A percentile compares a stretch with the other conserved stretches of the same genome.
These are phyloP conservation scores for Trypanosoma theileri DNA, from an alignment of 208 protist genomes.

Conservation along the genomic window DNA sequence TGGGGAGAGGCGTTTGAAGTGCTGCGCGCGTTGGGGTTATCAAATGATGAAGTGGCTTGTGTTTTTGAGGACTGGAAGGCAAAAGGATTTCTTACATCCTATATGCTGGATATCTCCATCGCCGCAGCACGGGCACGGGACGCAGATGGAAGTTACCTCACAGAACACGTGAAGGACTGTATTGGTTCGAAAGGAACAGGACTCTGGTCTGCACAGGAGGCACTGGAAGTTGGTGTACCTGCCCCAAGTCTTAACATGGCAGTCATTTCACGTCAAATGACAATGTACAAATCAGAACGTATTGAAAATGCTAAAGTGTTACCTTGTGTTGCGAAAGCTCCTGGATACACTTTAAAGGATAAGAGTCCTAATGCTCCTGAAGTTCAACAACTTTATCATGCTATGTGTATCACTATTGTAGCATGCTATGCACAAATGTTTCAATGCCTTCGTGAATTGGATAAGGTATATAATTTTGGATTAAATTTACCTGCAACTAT, in stretches of 20 bases:
- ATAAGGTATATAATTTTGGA: constrained; percentile 87
- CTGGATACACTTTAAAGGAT: constrained; percentile 34
- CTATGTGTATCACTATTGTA: constrained; percentile 81
- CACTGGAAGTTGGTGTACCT: constrained; percentile 91
- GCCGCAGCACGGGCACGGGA: constrained; percentile 94
- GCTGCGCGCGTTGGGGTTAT: constrained; percentile 87
- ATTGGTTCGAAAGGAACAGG: constrained; percentile 98
- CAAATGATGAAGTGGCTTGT: constrained; percentile 89
- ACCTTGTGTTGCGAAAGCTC: constrained; percentile 30
- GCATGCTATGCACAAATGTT: constrained; percentile 93
- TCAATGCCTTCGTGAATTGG: constrained; percentile 87
- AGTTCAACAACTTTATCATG: constrained; percentile 74
- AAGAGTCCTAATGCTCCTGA: constrained; percentile 60
- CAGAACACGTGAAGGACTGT: constrained; percentile 96
- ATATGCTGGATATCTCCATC: constrained; percentile 98
- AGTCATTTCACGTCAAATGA: constrained; percentile 93
- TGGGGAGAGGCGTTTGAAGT: constrained; percentile 96
- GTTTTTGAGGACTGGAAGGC: constrained; percentile 96
- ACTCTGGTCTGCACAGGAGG: constrained; percentile 95
- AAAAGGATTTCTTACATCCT: constrained; percentile 92
- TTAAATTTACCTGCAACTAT: constrained; percentile 88
- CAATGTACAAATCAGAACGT: constrained; percentile 92
- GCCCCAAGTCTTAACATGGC: constrained; percentile 91
- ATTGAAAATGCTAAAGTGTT: constrained; percentile 60
- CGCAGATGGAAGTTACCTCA: constrained; percentile 74